Evolutionary conservation across 495 filamentous ascomycete genomes (phyloP).

Genomic region (Choiromyces venosus): DNA sequence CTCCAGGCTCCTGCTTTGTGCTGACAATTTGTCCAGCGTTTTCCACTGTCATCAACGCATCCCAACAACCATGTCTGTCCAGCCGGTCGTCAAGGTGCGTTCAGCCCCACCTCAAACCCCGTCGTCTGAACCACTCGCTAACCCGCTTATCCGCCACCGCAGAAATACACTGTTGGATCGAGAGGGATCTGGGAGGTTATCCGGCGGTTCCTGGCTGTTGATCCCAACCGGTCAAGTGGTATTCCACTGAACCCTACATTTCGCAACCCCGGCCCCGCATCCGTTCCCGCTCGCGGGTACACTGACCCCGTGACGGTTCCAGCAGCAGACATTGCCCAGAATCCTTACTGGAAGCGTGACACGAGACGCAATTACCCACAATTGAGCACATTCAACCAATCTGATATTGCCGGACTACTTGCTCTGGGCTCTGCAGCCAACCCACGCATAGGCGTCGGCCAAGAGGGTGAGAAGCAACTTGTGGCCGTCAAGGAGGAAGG

Average conservation of each 20-base stretch:
- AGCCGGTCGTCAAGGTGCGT: conserved; percentile 33
- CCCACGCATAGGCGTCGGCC: conserved; percentile 78
- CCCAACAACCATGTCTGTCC: conserved; percentile 25
- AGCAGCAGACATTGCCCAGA: conserved; percentile 92
- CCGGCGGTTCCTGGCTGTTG: conserved; percentile 70
- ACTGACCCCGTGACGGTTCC: conserved; percentile 86
- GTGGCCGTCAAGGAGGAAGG: conserved; percentile 74
- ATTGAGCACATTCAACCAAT: conserved; percentile 72
- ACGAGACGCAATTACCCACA: conserved; percentile 77
- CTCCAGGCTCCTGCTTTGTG: conserved; percentile 3
- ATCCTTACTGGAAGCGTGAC: conserved; percentile 97
- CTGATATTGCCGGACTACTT: conserved; percentile 77
- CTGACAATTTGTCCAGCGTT: conserved; percentile 16
- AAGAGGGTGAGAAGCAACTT: conserved; percentile 74
- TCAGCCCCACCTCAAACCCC: conserved; percentile 6
- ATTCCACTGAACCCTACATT: conserved; percentile 88
- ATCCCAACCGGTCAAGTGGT: conserved; percentile 84
- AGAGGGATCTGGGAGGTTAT: conserved; percentile 82
- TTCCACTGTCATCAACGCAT: conserved; percentile 12
- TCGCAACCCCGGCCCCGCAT: conserved; percentile 81
- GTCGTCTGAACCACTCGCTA: neutral
- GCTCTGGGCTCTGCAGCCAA: conserved; percentile 74
- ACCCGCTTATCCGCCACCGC: conserved; percentile 13
- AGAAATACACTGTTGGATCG: conserved; percentile 99
- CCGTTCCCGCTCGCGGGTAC: conserved; percentile 67